phyloP scores from a whole-genome alignment of 2,329 filamentous ascomycete genomes.

The Claviceps sp. region DNA sequence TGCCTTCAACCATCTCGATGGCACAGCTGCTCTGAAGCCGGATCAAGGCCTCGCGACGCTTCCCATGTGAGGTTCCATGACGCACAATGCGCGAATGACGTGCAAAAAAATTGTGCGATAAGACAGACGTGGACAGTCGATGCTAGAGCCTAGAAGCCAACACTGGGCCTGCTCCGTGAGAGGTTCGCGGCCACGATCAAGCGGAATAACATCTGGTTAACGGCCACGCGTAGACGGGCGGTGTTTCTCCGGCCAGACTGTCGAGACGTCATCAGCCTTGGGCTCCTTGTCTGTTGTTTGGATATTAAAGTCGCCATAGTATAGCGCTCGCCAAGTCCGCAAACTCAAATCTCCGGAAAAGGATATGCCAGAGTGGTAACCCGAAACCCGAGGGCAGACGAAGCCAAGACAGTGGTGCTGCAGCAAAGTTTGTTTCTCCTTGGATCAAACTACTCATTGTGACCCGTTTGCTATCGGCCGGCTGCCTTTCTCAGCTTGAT shows the following conservation, averaged over 20 bases:
- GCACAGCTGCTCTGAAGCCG: too few relatives aligned
- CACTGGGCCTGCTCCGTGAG: too few relatives aligned
- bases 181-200: too few relatives aligned
- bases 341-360: neutral
- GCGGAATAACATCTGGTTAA: too few relatives aligned
- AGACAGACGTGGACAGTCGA: too few relatives aligned
- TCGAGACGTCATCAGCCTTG: neutral
- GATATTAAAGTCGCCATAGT: neutral
- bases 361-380: neutral
- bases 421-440: neutral
- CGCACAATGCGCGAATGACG: too few relatives aligned
- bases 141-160: too few relatives aligned
- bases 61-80: too few relatives aligned
- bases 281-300: neutral
- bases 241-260: neutral
- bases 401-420: neutral
- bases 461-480: neutral
- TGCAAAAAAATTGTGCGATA: too few relatives aligned
- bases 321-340: neutral
- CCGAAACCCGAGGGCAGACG: neutral
- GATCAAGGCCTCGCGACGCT: too few relatives aligned
- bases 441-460: neutral
- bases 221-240: neutral
- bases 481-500: neutral
- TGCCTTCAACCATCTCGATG: too few relatives aligned